phyloP scores from a whole-genome alignment of 2,329 filamentous ascomycete genomes.

The Monosporascus sp. region DNA sequence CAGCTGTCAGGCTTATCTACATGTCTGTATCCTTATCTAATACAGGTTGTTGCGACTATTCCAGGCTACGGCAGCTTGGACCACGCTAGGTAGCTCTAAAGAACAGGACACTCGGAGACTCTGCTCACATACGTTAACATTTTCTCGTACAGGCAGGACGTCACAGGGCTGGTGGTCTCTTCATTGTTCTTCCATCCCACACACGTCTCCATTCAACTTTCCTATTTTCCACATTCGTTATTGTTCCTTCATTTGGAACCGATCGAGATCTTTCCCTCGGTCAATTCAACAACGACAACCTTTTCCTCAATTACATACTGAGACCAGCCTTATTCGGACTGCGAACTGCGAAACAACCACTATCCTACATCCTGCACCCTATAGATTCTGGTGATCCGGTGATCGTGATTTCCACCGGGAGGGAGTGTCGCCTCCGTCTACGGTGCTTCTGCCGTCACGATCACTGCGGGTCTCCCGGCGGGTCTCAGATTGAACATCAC shows the following conservation, averaged over 20 bases:
- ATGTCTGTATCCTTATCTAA: no score
- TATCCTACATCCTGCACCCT: background rate
- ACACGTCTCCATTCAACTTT: background rate
- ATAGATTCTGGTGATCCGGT: background rate
- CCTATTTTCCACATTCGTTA: background rate
- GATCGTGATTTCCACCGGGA: background rate
- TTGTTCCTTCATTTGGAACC: background rate
- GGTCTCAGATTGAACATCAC: background rate
- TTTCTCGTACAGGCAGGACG: background rate
- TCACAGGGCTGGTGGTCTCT: background rate
- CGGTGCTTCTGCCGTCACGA: no score
- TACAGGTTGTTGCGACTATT: no score
- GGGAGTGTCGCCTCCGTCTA: no score
- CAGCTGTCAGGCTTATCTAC: no score
- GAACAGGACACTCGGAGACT: no score
- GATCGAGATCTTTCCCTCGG: background rate
- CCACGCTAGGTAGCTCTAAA: no score
- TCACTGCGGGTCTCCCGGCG: no score
- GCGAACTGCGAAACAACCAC: background rate
- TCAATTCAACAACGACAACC: background rate
- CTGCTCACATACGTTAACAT: no score
- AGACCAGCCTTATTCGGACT: no score
- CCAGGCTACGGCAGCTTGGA: no score
- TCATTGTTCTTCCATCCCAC: background rate
- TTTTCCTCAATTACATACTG: no score